Percentiles rank a stretch among this genome's conserved stretches.
phyloP scores from a whole-genome alignment of 306 rosid genomes.

The Lablab purpureus region DNA sequence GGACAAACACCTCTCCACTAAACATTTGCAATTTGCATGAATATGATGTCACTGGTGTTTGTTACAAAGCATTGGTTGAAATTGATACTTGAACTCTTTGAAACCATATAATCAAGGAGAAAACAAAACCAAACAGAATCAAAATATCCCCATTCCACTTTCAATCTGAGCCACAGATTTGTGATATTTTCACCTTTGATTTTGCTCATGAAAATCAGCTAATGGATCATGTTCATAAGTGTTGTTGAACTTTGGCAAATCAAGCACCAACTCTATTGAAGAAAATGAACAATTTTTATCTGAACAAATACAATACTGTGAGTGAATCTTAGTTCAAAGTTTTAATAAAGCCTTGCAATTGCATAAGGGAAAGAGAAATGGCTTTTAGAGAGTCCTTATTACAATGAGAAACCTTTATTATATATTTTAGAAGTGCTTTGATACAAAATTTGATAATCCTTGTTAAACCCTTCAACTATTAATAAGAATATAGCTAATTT shows the following conservation, averaged over 20 bases:
- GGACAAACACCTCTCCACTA: constrained; percentile 37
- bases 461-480: background rate
- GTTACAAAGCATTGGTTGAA: constrained; percentile 40
- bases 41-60: constrained; percentile 26
- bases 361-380: background rate
- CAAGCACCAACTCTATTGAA: background rate
- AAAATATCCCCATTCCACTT: constrained; percentile 42
- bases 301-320: constrained; percentile 1
- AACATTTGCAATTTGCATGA: constrained; percentile 20
- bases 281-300: background rate
- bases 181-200: constrained; percentile 2
- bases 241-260: constrained; percentile 22
- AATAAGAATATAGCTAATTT: background rate
- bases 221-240: constrained; percentile 20
- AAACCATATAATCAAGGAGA: constrained; percentile 37
- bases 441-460: background rate
- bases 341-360: background rate
- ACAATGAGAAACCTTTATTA: background rate
- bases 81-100: constrained; percentile 44
- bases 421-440: background rate
- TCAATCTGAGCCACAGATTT: constrained; percentile 42
- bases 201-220: background rate
- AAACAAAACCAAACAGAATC: constrained; percentile 23
- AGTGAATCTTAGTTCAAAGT: background rate
- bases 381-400: constrained; percentile 1